Evolutionary conservation across 495 filamentous ascomycete genomes (phyloP).

Genomic region (Penicillium robsamsonii): DNA sequence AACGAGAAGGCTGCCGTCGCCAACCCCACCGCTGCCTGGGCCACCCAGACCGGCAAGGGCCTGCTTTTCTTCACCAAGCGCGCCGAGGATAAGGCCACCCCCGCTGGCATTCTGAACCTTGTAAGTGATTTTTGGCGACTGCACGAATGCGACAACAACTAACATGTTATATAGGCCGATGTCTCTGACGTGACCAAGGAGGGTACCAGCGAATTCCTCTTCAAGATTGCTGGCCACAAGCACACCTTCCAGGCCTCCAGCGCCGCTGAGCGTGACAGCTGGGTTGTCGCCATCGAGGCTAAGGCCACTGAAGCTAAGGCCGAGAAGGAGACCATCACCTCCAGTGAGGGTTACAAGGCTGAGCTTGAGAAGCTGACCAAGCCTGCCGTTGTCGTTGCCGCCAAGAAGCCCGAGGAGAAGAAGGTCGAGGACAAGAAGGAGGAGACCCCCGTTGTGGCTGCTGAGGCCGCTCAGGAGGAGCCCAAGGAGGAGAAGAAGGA

Average conservation of each 20-base stretch:
- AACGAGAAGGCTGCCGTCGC: slow-evolving; percentile 79
- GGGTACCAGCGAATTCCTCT: slow-evolving; percentile 73
- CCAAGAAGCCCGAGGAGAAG: slow-evolving; percentile 52
- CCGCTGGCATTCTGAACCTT: slow-evolving; percentile 79
- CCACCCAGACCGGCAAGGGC: slow-evolving; percentile 90
- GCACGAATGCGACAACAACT: not conserved
- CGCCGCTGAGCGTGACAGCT: slow-evolving; percentile 80
- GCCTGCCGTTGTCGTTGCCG: slow-evolving; percentile 43
- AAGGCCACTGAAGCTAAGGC: slow-evolving; percentile 78
- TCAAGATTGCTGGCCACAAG: slow-evolving; percentile 83
- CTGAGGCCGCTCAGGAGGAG: slow-evolving; percentile 37
- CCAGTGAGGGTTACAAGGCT: slow-evolving; percentile 76
- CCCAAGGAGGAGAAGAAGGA: slow-evolving; percentile 40
- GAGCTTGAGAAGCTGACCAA: slow-evolving; percentile 65
- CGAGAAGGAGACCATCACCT: slow-evolving; percentile 61
- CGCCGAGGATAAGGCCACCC: slow-evolving; percentile 72
- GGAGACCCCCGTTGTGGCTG: slow-evolving; percentile 46
- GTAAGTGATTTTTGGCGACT: slow-evolving; percentile 48
- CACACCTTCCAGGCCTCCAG: slow-evolving; percentile 79
- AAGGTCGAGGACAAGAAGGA: slow-evolving; percentile 56
- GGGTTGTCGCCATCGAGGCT: slow-evolving; percentile 73
- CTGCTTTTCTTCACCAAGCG: slow-evolving; percentile 91
- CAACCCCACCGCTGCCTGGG: slow-evolving; percentile 81
- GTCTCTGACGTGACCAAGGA: slow-evolving; percentile 74
- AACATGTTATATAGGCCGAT: slow-evolving; percentile 61